Evolutionary conservation across 257 asterid genomes (phyloP), one percentile per base, ranked within the genome.

Genomic region (Parsonsia alboflavescens): DNA sequence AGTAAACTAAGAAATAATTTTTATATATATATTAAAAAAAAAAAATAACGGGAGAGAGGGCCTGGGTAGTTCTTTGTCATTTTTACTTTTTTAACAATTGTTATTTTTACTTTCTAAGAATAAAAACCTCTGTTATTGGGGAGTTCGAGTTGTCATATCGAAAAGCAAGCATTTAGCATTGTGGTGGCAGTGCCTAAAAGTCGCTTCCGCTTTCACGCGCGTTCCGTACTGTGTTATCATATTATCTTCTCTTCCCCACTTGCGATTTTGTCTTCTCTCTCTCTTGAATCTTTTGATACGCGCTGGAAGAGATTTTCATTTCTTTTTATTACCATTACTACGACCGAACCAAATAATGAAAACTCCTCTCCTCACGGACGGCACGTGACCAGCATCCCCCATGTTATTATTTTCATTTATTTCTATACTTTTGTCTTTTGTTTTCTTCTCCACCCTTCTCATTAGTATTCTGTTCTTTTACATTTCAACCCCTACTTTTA

Each of bases 141-240:
- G 45, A 61, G 33, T 21, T 61, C n/a, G 80, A 75, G 28, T 68
- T 68, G 75, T 73, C 82, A 67, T 46, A 58, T 78, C 82, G 9
- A 54, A 54, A 73, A 68, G 49, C 56, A 44, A 28, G 50, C 50
- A 41, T 7, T 6, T 19, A 33, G 65, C 62, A 21, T 39, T 63
- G 0, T 52, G n/a, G 19, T 26, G 46, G 30, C 30, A 22, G 63
- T 54, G 33, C 1, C 6, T 57, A 70, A 72, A 73, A 67, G 75
- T 76, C 68, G 69, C n/a, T 49, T 64, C 54, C 1, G 21, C 36
- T 24, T n/a, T 52, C 84, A 80, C 79, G 81, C 84, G 79, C 84
- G 76, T 68, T 22, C 84, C 79, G 79, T 73, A 73, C 79, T 30
- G 12, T 48, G 59, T 36, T 49, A 52, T 62, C 54, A 17, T 30